These are phyloP conservation scores for Diaporthe amygdali DNA, from an alignment of 2,329 filamentous ascomycete species.

Conservation along the genomic window DNA sequence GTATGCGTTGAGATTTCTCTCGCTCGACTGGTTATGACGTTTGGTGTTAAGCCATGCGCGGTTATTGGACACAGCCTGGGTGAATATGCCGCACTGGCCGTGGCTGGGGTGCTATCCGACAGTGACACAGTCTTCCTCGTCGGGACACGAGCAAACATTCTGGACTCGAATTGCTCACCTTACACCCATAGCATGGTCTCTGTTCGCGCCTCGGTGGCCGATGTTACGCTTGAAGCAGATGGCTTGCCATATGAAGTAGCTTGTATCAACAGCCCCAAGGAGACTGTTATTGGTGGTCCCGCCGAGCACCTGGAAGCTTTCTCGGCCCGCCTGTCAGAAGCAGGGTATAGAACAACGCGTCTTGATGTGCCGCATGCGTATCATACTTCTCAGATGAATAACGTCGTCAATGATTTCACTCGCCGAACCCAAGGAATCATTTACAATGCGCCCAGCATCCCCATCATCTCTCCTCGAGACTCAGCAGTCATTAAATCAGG, in stretches of 20 bases:
- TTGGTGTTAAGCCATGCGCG: not conserved
- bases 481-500: not conserved
- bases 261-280: not conserved
- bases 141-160: not conserved
- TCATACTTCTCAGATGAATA: conserved; percentile 2
- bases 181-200: not conserved
- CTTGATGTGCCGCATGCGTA: conserved; percentile 8
- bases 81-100: not conserved
- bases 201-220: not conserved
- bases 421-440: not conserved
- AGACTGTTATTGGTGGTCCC: not conserved
- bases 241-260: not conserved
- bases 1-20: not conserved
- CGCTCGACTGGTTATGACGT: not conserved
- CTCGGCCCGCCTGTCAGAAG: not conserved
- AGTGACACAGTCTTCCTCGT: conserved; percentile 3
- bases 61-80: not conserved
- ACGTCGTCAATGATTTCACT: not conserved
- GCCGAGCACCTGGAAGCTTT: not conserved
- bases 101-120: conserved; percentile 5
- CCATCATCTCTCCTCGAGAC: not conserved
- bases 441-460: not conserved
- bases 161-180: not conserved
- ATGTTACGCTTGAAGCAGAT: not conserved
- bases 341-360: not conserved